phyloP scores from a whole-genome alignment of 1,139 yeast species.

The Yamadazyma buinensis region DNA sequence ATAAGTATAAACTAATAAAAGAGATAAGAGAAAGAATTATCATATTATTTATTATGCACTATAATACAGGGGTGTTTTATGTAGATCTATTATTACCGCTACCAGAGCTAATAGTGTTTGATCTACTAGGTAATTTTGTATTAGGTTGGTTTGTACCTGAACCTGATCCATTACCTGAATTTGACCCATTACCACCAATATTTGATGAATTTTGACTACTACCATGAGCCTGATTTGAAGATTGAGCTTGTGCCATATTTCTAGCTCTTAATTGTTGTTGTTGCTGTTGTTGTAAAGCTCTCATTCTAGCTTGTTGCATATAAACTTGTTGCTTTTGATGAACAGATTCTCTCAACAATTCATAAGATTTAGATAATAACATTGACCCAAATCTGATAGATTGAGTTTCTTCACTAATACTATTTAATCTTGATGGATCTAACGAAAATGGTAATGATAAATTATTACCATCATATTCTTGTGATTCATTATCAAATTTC shows the following conservation, averaged over 20 bases:
- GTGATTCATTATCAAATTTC: conserved; percentile 68
- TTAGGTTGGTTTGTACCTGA: too few species aligned
- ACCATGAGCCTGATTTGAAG: not conserved
- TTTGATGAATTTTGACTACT: not conserved
- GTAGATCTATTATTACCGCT: conserved; percentile 5
- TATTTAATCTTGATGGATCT: conserved; percentile 66
- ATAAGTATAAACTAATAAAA: conserved; percentile 2
- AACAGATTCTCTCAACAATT: conserved; percentile 52
- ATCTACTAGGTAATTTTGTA: conserved; percentile 3
- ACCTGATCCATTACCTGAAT: not conserved
- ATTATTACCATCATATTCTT: conserved; percentile 42
- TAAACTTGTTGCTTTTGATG: conserved; percentile 43
- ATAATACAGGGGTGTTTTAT: conserved; percentile 4
- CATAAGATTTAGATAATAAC: conserved; percentile 84
- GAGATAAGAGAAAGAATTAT: not conserved
- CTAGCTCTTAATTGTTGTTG: conserved; percentile 13
- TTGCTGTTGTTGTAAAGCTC: conserved; percentile 44
- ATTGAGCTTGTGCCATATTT: not conserved
- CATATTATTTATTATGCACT: conserved; percentile 5
- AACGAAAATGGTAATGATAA: conserved; percentile 55
- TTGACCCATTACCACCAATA: not conserved
- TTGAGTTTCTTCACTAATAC: conserved; percentile 83
- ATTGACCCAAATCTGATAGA: conserved; percentile 88
- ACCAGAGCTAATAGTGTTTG: conserved; percentile 7
- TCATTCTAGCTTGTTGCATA: conserved; percentile 43